A percentile compares a stretch with the other conserved stretches of the same genome.
Evolutionary conservation across 495 filamentous ascomycete species (phyloP).

Genomic region (Tetracladium setigerum): DNA sequence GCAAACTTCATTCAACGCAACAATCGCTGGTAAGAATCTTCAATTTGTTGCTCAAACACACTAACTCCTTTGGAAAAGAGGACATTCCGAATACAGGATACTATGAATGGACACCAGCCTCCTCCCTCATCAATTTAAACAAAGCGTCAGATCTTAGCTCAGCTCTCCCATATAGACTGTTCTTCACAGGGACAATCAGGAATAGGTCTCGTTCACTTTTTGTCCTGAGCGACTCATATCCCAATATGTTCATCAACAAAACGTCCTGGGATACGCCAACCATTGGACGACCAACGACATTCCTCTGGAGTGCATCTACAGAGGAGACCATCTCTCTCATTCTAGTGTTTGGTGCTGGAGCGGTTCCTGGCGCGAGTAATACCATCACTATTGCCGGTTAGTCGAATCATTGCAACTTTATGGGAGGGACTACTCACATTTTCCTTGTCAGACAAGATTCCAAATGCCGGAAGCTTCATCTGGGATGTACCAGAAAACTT

Average conservation of each 20-base stretch:
- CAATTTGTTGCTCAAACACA: neutral
- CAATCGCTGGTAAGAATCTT: neutral
- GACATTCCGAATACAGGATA: neutral
- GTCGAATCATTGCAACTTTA: neutral
- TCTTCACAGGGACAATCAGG: neutral
- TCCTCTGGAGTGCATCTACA: neutral
- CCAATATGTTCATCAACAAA: neutral
- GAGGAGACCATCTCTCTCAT: neutral
- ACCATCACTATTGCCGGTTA: slow-evolving; percentile 2
- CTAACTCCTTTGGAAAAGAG: neutral
- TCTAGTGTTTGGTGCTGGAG: slow-evolving; percentile 1
- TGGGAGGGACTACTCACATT: neutral
- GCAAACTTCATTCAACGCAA: neutral
- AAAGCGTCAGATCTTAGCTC: neutral
- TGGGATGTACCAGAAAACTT: slow-evolving; percentile 8
- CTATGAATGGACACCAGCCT: neutral
- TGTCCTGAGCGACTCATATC: neutral
- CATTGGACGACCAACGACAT: neutral
- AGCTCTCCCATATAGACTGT: neutral
- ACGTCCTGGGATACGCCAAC: neutral
- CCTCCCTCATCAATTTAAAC: neutral
- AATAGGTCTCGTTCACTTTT: neutral
- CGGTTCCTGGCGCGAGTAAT: neutral
- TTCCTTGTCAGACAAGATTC: neutral
- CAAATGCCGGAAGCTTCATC: slow-evolving; percentile 4